These are phyloP conservation scores for Sinapis alba DNA, from an alignment of 441 rosid genomes.

Conservation along the genomic window DNA sequence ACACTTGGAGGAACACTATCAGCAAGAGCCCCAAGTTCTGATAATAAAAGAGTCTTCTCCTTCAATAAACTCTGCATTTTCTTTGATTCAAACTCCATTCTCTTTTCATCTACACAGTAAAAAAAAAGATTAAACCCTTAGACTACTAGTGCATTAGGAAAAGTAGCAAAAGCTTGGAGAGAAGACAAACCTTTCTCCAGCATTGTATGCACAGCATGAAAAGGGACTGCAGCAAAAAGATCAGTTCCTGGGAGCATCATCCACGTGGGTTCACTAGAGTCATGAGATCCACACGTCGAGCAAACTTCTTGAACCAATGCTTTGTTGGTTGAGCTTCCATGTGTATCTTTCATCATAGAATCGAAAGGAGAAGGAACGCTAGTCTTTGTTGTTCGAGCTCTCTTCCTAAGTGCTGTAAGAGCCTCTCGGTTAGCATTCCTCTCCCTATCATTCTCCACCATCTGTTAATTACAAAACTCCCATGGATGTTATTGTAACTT, in stretches of 20 bases:
- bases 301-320: conserved; percentile 80
- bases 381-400: conserved; percentile 77
- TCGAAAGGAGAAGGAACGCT: conserved; percentile 71
- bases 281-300: conserved; percentile 73
- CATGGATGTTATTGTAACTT: background rate
- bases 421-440: conserved; percentile 86
- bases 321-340: conserved; percentile 43
- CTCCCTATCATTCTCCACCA: conserved; percentile 69
- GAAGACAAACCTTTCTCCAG: conserved; percentile 66
- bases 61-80: conserved; percentile 73
- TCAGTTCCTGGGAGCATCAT: conserved; percentile 82
- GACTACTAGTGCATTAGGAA: background rate
- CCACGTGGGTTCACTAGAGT: conserved; percentile 70
- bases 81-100: conserved; percentile 57
- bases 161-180: background rate
- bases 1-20: conserved; percentile 74
- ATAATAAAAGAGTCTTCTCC: conserved; percentile 63
- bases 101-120: background rate
- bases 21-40: conserved; percentile 77
- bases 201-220: conserved; percentile 83
- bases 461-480: conserved; percentile 41
- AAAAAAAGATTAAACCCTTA: background rate
- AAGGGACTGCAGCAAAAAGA: conserved; percentile 65
- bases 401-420: conserved; percentile 75
- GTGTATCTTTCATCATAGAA: conserved; percentile 68